A percentile compares a stretch with the other conserved stretches of the same genome.
Evolutionary conservation across 1,284 basidiomycete genomes (phyloP).

Genomic region (Irpex sp.): DNA sequence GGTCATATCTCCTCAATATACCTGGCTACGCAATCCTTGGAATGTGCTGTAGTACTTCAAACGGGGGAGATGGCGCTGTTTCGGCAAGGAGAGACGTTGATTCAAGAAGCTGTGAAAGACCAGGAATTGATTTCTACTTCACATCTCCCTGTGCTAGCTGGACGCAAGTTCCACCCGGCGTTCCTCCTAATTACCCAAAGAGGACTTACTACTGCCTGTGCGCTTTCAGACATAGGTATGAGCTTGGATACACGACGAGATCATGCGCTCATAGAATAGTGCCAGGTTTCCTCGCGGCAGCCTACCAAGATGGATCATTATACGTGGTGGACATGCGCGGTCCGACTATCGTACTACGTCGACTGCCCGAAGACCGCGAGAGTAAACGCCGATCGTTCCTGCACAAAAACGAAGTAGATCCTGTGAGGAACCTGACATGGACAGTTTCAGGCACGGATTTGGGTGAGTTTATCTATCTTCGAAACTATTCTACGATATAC

Average conservation of each 20-base stretch:
- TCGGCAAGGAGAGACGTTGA: conserved; percentile 35
- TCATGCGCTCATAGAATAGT: neutral
- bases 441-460: conserved; percentile 38
- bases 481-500: neutral
- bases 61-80: conserved; percentile 70
- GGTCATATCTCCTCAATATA: conserved; percentile 49
- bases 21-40: conserved; percentile 63
- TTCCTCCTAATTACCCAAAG: conserved; percentile 53
- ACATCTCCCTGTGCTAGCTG: conserved; percentile 36
- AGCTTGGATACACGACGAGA: neutral
- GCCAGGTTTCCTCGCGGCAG: conserved; percentile 73
- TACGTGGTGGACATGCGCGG: conserved; percentile 70
- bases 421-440: conserved; percentile 61
- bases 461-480: conserved; percentile 12
- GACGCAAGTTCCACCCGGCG: conserved; percentile 54
- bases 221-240: conserved; percentile 70
- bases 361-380: conserved; percentile 27
- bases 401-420: conserved; percentile 31
- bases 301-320: conserved; percentile 58
- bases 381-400: conserved; percentile 27
- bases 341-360: conserved; percentile 57
- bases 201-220: conserved; percentile 50
- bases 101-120: conserved; percentile 30
- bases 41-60: conserved; percentile 57
- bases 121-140: conserved; percentile 46